These are phyloP conservation scores for Pelagophyceae sp. DNA, from an alignment of 352 stramenopile genomes.

Conservation along the genomic window DNA sequence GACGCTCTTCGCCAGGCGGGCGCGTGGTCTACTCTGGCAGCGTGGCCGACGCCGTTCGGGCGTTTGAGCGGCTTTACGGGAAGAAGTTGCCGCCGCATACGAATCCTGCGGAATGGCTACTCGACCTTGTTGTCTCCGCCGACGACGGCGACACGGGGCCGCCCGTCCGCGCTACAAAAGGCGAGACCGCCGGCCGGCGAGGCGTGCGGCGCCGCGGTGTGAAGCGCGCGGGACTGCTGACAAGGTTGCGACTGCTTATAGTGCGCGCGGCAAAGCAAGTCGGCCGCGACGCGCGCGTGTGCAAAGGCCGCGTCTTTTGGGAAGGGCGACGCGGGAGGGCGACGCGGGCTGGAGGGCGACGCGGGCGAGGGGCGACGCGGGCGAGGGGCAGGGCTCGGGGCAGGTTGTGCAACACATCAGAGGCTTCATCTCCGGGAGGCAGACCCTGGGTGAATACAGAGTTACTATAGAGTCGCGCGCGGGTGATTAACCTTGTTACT, in stretches of 20 bases:
- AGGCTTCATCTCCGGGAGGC: too few relatives aligned
- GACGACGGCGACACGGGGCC: neutral
- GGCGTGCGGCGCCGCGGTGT: neutral
- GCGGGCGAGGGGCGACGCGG: too few relatives aligned
- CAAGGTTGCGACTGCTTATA: neutral
- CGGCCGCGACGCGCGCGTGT: neutral
- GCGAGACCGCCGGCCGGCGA: neutral
- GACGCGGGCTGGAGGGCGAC: too few relatives aligned
- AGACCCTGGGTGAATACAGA: too few relatives aligned
- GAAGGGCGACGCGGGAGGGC: too few relatives aligned
- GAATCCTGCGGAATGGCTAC: conserved; percentile 63
- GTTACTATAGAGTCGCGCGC: too few relatives aligned
- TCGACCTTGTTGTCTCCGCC: conserved; percentile 47
- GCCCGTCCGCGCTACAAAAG: neutral
- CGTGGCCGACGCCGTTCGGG: conserved; percentile 32
- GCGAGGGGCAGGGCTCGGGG: too few relatives aligned
- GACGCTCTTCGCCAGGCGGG: conserved; percentile 45
- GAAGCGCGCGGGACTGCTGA: neutral
- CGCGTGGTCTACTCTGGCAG: conserved; percentile 50
- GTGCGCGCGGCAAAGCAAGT: neutral
- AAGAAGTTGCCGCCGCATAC: conserved; percentile 48
- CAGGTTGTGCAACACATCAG: too few relatives aligned
- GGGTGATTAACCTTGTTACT: too few relatives aligned
- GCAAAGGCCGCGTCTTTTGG: too few relatives aligned
- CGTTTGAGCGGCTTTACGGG: conserved; percentile 48